Base-by-base conservation (phyloP, 192 early-diverging fungal genomes). In the Funneliformis mosseae region DNA sequence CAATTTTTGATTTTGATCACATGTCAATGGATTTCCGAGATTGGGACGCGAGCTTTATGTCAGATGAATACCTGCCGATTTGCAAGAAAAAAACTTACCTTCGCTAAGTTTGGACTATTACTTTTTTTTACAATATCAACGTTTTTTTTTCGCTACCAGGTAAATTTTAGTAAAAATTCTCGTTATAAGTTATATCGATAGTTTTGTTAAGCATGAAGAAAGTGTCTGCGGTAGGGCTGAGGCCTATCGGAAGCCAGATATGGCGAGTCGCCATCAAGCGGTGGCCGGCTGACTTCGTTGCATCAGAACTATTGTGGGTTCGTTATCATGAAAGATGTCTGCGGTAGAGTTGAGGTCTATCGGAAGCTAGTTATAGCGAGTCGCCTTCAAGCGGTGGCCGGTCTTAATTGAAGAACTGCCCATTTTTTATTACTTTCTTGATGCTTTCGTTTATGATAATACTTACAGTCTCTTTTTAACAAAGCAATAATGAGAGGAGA, bases 281-380 rank as follows among this genome's bases (percentile, higher is more conserved):
- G 69, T 74, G 70, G 77, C 66, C 66, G 18, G 45, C 21, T 48
- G 23, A 39, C 70, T 25, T 42, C 5, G 5, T 55, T 55, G 50
- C 18, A 21, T 55, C 50, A 55, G 50, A 21, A 55, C 16, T 21
- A 55, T 55, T 21, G 18, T 55, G 50, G 50, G 50, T n/a, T 71
- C 0, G 27, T 71, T 71, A 41, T 39, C 69, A 62, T 39, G 18
- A 62, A 72, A 80, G 70, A 71, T 38, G 78, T 45, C 78, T 80
- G 78, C 46, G 68, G 23, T 48, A 80, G 78, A 38, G 78, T 38
- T 78, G 69, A 7, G 39, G 75, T 33, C 78, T 73, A 41, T 73
- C 69, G 27, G 71, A 80, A 80, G 80, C 80, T 28, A 80, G 14
- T 59, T 60, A 80, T 80, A 23, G 71, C 80, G 71, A 80, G 80